phyloP scores from a whole-genome alignment of 768 basidiomycete species.

The Gloeostereum incarnatum region DNA sequence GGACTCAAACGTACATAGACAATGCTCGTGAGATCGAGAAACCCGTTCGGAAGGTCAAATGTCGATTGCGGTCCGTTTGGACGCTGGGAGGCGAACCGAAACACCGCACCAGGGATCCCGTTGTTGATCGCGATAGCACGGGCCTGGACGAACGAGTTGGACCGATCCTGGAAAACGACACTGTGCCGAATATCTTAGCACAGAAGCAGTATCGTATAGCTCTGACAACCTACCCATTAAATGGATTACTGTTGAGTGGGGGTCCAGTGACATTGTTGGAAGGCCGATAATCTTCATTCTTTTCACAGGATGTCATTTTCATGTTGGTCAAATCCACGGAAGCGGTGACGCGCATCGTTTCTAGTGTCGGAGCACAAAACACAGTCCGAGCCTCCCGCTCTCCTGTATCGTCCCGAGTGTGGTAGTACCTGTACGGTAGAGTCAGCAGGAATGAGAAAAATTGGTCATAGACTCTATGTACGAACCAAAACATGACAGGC shows the following conservation, averaged over 20 bases:
- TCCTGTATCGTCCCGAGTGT: slow-evolving; percentile 16
- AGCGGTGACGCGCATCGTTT: slow-evolving; percentile 30
- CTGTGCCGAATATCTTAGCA: not conserved
- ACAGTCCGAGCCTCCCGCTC: slow-evolving; percentile 35
- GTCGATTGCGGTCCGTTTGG: slow-evolving; percentile 29
- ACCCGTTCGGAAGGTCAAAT: slow-evolving; percentile 40
- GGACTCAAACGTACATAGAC: slow-evolving; percentile 37
- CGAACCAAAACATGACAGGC: slow-evolving; percentile 64
- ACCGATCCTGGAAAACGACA: slow-evolving; percentile 18
- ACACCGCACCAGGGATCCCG: slow-evolving; percentile 55
- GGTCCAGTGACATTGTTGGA: slow-evolving; percentile 44
- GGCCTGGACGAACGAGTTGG: slow-evolving; percentile 38
- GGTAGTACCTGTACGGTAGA: slow-evolving; percentile 26
- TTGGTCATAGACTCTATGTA: too few species aligned
- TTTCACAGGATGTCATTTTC: slow-evolving; percentile 26
- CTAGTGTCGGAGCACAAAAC: slow-evolving; percentile 49
- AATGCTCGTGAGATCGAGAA: slow-evolving; percentile 37
- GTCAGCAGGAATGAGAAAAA: not conserved
- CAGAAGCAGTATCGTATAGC: not conserved
- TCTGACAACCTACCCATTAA: slow-evolving; percentile 41
- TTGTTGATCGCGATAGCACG: slow-evolving; percentile 38
- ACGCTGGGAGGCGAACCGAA: slow-evolving; percentile 35
- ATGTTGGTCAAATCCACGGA: slow-evolving; percentile 33
- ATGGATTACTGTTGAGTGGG: slow-evolving; percentile 35
- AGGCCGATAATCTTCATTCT: slow-evolving; percentile 16